Conservation (phyloP, 169 alveolate species). For the Plasmodium coatneyi region DNA sequence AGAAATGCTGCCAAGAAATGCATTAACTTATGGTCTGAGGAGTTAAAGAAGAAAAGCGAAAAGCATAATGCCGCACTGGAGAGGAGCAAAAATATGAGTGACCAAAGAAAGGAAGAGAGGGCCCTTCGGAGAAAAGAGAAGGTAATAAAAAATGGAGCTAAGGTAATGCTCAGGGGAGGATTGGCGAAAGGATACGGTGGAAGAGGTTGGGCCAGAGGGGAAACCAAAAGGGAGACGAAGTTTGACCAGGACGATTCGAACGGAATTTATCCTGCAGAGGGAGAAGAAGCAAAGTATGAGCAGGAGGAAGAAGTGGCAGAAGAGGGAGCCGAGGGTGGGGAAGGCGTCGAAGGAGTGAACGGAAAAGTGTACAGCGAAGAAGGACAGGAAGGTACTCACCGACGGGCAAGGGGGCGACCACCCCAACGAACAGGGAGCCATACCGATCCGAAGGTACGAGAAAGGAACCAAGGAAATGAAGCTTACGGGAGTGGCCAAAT, state of each 20-base stretch:
- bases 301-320: background rate
- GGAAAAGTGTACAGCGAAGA: background rate
- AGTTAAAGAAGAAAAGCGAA: slow-evolving; percentile 28
- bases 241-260: background rate
- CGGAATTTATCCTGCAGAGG: background rate
- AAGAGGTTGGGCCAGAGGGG: slow-evolving; percentile 20
- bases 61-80: background rate
- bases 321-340: background rate
- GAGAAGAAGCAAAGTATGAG: background rate
- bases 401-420: background rate
- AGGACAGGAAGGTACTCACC: background rate
- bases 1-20: slow-evolving; percentile 72
- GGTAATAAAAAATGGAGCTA: background rate
- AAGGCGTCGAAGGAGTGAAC: background rate
- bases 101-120: slow-evolving; percentile 35
- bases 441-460: background rate
- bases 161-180: slow-evolving; percentile 20
- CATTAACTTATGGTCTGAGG: slow-evolving; percentile 60
- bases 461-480: background rate
- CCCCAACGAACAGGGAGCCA: background rate
- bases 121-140: slow-evolving; percentile 13
- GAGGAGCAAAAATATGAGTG: slow-evolving; percentile 1
- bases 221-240: slow-evolving; percentile 22
- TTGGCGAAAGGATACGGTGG: background rate
- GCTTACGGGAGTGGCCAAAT: background rate